A percentile compares a stretch with the other conserved stretches of the same genome.
phyloP scores from a whole-genome alignment of 352 stramenopile species.

The Phytopythium kandeliae region DNA sequence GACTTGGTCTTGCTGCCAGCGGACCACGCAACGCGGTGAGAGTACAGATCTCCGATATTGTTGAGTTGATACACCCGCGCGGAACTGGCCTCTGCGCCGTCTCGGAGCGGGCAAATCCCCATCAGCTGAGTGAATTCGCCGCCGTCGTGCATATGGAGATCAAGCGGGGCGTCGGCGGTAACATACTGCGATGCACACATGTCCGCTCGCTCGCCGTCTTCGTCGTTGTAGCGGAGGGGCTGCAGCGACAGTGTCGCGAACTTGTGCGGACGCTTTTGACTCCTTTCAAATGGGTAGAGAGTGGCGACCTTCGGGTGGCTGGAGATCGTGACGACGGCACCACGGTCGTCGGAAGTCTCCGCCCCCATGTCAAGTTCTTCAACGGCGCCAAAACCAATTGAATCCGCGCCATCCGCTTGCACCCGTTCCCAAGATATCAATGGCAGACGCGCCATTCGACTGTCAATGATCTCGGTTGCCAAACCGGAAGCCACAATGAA shows the following conservation, averaged over 20 bases:
- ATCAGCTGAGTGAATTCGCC: constrained; percentile 51
- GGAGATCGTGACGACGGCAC: constrained; percentile 35
- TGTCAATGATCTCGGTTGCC: constrained; percentile 66
- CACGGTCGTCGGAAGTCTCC: constrained; percentile 20
- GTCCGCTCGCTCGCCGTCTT: constrained; percentile 17
- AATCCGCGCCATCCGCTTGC: constrained; percentile 6
- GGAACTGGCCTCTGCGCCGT: constrained; percentile 13
- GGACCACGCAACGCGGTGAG: constrained; percentile 39
- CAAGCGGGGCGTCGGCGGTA: constrained; percentile 45
- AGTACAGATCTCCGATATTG: constrained; percentile 56
- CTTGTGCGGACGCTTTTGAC: constrained; percentile 13
- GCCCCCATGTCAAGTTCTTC: constrained; percentile 36
- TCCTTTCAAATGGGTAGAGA: constrained; percentile 41
- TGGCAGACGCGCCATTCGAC: constrained; percentile 49
- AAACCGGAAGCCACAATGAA: constrained; percentile 57
- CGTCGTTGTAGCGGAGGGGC: constrained; percentile 32
- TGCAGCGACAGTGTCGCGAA: constrained; percentile 26
- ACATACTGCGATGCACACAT: constrained; percentile 40
- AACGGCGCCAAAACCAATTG: constrained; percentile 30
- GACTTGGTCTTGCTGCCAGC: constrained; percentile 19
- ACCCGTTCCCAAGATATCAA: constrained; percentile 58
- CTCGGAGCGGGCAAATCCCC: constrained; percentile 36
- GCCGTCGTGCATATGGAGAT: constrained; percentile 53
- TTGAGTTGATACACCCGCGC: constrained; percentile 61
- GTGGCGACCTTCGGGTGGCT: constrained; percentile 31